phyloP scores from a whole-genome alignment of 768 basidiomycete genomes.

The Rhodotorula babjevae region DNA sequence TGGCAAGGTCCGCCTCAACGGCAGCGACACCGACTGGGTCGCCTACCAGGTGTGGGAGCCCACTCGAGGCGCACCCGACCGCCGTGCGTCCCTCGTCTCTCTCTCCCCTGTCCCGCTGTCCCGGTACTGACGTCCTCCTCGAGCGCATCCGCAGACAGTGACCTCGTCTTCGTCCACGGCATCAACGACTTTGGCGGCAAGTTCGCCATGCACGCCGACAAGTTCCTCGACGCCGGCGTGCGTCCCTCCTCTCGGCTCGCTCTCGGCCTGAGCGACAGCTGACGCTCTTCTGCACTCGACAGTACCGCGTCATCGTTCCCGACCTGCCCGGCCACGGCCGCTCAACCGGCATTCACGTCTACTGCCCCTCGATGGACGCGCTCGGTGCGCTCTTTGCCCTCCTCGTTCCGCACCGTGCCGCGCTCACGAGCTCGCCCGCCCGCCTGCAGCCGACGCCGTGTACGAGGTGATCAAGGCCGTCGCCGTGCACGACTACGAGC shows the following conservation, averaged over 20 bases:
- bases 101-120: too few species aligned
- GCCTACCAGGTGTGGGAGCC: slow-evolving; percentile 41
- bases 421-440: too few species aligned
- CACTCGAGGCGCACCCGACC: neutral
- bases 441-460: slow-evolving; percentile 31
- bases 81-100: slow-evolving; percentile 4
- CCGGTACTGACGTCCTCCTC: too few species aligned
- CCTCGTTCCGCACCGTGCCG: neutral
- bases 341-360: slow-evolving; percentile 39
- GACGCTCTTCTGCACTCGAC: neutral
- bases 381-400: slow-evolving; percentile 19
- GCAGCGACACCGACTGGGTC: slow-evolving; percentile 23
- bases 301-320: slow-evolving; percentile 35
- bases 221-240: slow-evolving; percentile 38
- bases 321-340: slow-evolving; percentile 41
- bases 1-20: slow-evolving; percentile 15
- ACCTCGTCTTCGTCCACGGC: slow-evolving; percentile 39
- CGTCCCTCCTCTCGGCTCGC: neutral
- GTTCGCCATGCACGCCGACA: slow-evolving; percentile 33
- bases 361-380: slow-evolving; percentile 23
- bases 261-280: too few species aligned
- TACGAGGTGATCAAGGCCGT: slow-evolving; percentile 39
- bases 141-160: slow-evolving; percentile 4
- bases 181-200: slow-evolving; percentile 41
- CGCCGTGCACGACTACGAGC: slow-evolving; percentile 14